Evolutionary conservation across 169 alveolate species (phyloP).

Genomic region (Eimeria falciformis): DNA sequence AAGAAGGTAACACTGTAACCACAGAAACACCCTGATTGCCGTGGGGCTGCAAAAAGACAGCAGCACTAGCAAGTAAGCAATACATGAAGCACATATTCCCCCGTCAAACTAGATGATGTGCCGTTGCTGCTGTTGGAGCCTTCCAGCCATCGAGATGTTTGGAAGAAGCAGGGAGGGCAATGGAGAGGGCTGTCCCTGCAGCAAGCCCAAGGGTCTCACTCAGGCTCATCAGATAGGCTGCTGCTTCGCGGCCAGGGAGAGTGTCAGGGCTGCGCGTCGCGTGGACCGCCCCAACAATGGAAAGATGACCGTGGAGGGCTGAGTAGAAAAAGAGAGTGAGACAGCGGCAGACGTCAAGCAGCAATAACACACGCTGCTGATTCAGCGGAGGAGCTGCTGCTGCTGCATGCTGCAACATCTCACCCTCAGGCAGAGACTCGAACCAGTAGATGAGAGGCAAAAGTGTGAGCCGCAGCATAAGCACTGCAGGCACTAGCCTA

Average conservation of each 20-base stretch:
- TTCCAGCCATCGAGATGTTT: conserved; percentile 1
- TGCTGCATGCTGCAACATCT: conserved; percentile 7
- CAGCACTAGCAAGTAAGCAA: no score
- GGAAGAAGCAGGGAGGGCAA: neutral
- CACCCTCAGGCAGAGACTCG: conserved; percentile 24
- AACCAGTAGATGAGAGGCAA: conserved; percentile 59
- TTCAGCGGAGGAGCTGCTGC: conserved; percentile 26
- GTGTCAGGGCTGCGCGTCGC: conserved; percentile 41
- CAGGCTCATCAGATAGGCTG: conserved; percentile 58
- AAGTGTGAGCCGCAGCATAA: conserved; percentile 50
- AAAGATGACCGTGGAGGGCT: conserved; percentile 66
- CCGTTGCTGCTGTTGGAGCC: conserved; percentile 2
- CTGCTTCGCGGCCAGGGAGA: conserved; percentile 36
- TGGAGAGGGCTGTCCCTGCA: conserved; percentile 53
- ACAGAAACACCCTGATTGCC: no score
- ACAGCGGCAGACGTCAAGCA: conserved; percentile 55
- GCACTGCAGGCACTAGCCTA: conserved; percentile 21
- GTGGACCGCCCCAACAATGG: conserved; percentile 44
- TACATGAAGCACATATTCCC: no score
- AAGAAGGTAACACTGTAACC: no score
- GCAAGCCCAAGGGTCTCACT: conserved; percentile 64
- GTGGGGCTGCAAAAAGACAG: no score
- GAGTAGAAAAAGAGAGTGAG: conserved; percentile 24
- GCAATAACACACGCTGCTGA: neutral
- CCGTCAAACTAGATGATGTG: conserved; percentile 17